These are phyloP conservation scores for Paxillus rubicundulus DNA, from an alignment of 768 basidiomycete genomes.

Conservation along the genomic window DNA sequence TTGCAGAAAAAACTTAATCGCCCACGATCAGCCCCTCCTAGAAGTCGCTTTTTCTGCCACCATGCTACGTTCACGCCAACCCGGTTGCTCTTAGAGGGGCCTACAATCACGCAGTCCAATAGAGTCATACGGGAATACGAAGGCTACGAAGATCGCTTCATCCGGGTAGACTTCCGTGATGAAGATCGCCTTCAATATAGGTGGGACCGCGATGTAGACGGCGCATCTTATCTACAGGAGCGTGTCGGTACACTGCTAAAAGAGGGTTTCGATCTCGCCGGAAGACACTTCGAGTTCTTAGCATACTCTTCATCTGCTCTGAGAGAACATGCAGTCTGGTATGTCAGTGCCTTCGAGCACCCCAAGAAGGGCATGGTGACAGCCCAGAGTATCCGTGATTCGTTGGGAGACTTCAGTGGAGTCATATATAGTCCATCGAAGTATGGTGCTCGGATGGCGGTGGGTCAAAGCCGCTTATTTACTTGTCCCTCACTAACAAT, in stretches of 20 bases:
- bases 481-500: constrained; percentile 7
- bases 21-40: constrained; percentile 22
- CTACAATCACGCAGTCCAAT: constrained; percentile 74
- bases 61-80: constrained; percentile 79
- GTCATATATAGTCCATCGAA: constrained; percentile 66
- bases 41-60: constrained; percentile 59
- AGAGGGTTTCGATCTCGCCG: constrained; percentile 66
- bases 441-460: constrained; percentile 75
- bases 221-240: constrained; percentile 49
- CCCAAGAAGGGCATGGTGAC: constrained; percentile 44
- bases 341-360: constrained; percentile 60
- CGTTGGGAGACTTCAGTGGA: constrained; percentile 66
- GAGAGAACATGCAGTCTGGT: constrained; percentile 82
- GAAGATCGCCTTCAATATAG: constrained; percentile 75
- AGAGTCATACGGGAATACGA: constrained; percentile 70
- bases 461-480: constrained; percentile 5
- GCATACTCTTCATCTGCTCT: constrained; percentile 81
- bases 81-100: constrained; percentile 71
- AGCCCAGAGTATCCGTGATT: constrained; percentile 55
- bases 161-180: constrained; percentile 83
- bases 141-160: constrained; percentile 61
- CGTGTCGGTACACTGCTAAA: constrained; percentile 61
- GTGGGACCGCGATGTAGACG: constrained; percentile 68
- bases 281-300: constrained; percentile 72
- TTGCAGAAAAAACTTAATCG: constrained; percentile 16